Base-by-base conservation (phyloP, 331 rosid genomes). In the Malus hybrid region DNA sequence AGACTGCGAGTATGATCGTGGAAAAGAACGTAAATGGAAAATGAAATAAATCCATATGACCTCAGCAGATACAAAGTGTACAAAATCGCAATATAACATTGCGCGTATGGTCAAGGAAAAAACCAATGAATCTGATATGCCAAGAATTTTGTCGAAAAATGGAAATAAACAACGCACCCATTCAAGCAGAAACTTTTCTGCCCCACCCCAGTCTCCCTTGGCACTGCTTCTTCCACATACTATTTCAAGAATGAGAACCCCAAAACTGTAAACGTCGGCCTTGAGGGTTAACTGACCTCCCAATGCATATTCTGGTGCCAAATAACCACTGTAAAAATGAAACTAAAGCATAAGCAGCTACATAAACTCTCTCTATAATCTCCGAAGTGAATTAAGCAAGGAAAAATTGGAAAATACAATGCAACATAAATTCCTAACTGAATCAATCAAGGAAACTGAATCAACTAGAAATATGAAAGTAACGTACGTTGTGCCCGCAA, bases 401-500 rank as follows among this genome's bases (percentile, higher is more conserved):
- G 32, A 22, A 57, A 57, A 11, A 56, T 22, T 56, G 22, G n/a
- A 55, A 57, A 20, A 57, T 27, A 22, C 64, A 59, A 13, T 9
- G 66, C 16, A 59, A 57, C 76, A 15, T 1, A 57, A 11, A 57
- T 10, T 34, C 67, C 48, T 62, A 28, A 52, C 34, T 33, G 44
- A 63, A n/a, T 16, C 44, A 18, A 42, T 34, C 46, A 67, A 56
- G 52, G 71, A 74, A 54, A 72, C 52, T 65, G 50, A 76, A 77
- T 60, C 57, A 83, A 77, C 69, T 5, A 29, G 73, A 61, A 81
- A 87, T 80, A 72, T 22, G 74, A 75, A 64, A 75, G 70, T 66
- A 42, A 65, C 90, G 24, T 95, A 95, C 99, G 93, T 92, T 79
- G 99, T 95, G 78, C 99, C 99, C 4, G 99, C 97, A 74, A 95